Percentiles rank a stretch among this genome's conserved stretches.
Evolutionary conservation across 768 basidiomycete species (phyloP).

Genomic region (Nidularia pulvinata): DNA sequence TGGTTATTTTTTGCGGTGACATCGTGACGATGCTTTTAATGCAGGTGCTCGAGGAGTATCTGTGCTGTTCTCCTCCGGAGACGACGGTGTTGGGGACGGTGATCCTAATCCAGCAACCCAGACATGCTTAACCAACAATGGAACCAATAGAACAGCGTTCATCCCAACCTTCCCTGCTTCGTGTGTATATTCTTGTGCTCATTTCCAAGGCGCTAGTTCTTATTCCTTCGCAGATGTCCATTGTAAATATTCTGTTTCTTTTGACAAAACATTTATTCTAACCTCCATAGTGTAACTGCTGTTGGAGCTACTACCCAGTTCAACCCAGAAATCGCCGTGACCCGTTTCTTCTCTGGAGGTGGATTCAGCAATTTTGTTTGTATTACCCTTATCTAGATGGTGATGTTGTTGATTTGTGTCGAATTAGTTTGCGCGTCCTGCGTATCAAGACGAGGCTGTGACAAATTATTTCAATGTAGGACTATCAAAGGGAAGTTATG

Average conservation of each 20-base stretch:
- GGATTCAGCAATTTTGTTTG: slow-evolving; percentile 71
- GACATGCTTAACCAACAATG: slow-evolving; percentile 59
- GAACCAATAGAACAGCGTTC: slow-evolving; percentile 53
- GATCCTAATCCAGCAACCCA: slow-evolving; percentile 52
- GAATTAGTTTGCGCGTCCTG: slow-evolving; percentile 10
- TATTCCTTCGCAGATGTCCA: slow-evolving; percentile 33
- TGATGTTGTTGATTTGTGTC: slow-evolving; percentile 25
- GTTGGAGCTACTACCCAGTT: slow-evolving; percentile 58
- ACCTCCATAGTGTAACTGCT: slow-evolving; percentile 52
- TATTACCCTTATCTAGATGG: slow-evolving; percentile 10
- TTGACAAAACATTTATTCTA: not conserved
- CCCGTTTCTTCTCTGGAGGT: slow-evolving; percentile 60
- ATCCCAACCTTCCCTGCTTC: slow-evolving; percentile 62
- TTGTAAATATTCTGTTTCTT: slow-evolving; percentile 31
- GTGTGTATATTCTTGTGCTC: slow-evolving; percentile 13
- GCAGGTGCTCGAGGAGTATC: slow-evolving; percentile 69
- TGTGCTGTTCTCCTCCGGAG: slow-evolving; percentile 69
- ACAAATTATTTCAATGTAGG: not conserved
- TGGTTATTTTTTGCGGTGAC: no score
- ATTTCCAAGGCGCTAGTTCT: no score
- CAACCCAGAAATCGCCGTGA: slow-evolving; percentile 51
- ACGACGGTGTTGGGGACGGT: slow-evolving; percentile 71
- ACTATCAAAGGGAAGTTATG: not conserved
- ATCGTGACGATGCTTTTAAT: not conserved
- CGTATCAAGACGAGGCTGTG: slow-evolving; percentile 4